Evolutionary conservation across 768 basidiomycete species (phyloP).

Genomic region (Leccinum rimulosum): DNA sequence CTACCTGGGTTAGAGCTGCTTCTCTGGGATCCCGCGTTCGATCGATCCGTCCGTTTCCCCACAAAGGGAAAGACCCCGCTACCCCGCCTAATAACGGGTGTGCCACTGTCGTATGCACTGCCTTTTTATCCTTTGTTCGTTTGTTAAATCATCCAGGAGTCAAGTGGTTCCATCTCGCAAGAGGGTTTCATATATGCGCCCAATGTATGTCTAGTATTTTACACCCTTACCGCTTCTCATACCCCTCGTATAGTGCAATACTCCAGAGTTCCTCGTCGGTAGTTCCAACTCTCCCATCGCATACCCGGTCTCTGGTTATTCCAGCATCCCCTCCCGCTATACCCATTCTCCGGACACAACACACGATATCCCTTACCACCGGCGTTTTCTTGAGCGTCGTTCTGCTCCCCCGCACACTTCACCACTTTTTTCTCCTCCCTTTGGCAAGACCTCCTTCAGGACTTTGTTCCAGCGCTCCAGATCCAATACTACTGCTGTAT

Average conservation of each 20-base stretch:
- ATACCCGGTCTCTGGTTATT: slow-evolving; percentile 31
- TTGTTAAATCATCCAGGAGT: slow-evolving; percentile 13
- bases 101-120: slow-evolving; percentile 13
- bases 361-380: slow-evolving; percentile 7
- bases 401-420: slow-evolving; percentile 19
- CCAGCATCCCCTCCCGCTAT: slow-evolving; percentile 22
- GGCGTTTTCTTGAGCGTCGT: slow-evolving; percentile 10
- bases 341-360: background rate
- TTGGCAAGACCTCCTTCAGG: slow-evolving; percentile 23
- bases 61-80: slow-evolving; percentile 6
- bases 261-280: slow-evolving; percentile 33
- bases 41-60: slow-evolving; percentile 2
- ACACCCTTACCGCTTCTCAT: background rate
- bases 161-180: slow-evolving; percentile 2
- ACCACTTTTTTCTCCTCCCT: slow-evolving; percentile 15
- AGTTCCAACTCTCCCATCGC: slow-evolving; percentile 31
- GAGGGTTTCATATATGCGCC: slow-evolving; percentile 30
- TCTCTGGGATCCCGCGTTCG: slow-evolving; percentile 8
- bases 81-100: background rate
- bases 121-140: background rate
- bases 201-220: slow-evolving; percentile 15
- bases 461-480: slow-evolving; percentile 29
- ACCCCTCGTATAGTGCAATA: slow-evolving; percentile 12
- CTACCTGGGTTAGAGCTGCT: slow-evolving; percentile 24
- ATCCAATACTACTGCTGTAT: slow-evolving; percentile 17